Evolutionary conservation across 1,284 basidiomycete species (phyloP).

Genomic region (Lignosus rhinocerotis): DNA sequence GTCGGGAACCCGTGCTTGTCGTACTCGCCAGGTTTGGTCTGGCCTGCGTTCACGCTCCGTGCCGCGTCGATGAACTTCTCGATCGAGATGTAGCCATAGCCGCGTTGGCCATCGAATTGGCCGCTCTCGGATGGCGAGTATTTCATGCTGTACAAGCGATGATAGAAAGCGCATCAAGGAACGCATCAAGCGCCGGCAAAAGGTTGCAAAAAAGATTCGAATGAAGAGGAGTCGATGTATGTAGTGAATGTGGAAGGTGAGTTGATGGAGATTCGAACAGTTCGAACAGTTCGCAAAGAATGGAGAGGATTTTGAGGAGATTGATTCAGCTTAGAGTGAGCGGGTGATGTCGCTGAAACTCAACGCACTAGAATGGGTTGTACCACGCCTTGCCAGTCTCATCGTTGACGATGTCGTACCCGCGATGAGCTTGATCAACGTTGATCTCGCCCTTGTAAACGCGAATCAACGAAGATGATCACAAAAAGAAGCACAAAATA

Average conservation of each 20-base stretch:
- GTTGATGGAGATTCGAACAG: background rate
- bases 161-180: background rate
- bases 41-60: constrained; percentile 73
- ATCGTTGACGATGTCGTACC: constrained; percentile 86
- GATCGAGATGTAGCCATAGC: constrained; percentile 89
- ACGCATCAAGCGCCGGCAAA: background rate
- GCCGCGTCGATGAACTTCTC: constrained; percentile 90
- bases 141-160: constrained; percentile 68
- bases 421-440: constrained; percentile 91
- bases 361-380: constrained; percentile 87
- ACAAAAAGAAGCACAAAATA: background rate
- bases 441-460: constrained; percentile 75
- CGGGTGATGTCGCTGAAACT: background rate
- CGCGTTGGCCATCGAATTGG: constrained; percentile 90
- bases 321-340: constrained; percentile 1
- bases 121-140: constrained; percentile 90
- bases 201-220: background rate
- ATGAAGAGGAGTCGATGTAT: background rate
- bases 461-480: background rate
- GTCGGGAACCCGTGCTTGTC: constrained; percentile 84
- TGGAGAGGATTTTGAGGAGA: constrained; percentile 4
- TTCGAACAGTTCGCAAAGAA: constrained; percentile 6
- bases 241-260: background rate
- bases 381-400: constrained; percentile 81
- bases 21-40: constrained; percentile 66